These are phyloP conservation scores for Lodderomyces elongisporus DNA, from an alignment of 1,139 yeast genomes.

Conservation along the genomic window DNA sequence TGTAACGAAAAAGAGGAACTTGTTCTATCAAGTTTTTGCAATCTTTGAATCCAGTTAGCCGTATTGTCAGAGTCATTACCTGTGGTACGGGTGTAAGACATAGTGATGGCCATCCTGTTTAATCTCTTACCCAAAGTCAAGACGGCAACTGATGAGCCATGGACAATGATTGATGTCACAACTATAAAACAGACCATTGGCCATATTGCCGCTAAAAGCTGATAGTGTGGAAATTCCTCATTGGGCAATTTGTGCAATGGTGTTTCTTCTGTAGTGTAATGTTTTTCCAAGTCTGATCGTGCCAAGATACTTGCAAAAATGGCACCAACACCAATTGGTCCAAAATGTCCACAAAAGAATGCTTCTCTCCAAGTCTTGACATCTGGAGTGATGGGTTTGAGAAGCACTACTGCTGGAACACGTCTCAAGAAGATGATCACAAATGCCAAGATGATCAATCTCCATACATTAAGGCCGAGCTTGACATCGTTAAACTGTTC, in stretches of 20 bases:
- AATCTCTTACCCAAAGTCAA: constrained; percentile 82
- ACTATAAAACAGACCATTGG: constrained; percentile 85
- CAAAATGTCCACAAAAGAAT: constrained; percentile 92
- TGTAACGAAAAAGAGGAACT: constrained; percentile 77
- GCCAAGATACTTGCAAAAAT: constrained; percentile 86
- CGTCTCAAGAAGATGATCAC: constrained; percentile 82
- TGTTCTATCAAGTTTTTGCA: constrained; percentile 70
- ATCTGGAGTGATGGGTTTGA: constrained; percentile 86
- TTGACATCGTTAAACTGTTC: constrained; percentile 61
- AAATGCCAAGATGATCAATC: constrained; percentile 72
- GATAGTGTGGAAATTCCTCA: constrained; percentile 54
- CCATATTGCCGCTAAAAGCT: constrained; percentile 75
- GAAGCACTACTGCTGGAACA: constrained; percentile 76
- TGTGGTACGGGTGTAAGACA: constrained; percentile 73
- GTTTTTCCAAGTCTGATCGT: constrained; percentile 67
- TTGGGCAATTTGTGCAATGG: constrained; percentile 55
- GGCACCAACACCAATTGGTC: constrained; percentile 98
- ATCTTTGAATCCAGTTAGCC: constrained; percentile 77
- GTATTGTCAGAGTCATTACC: constrained; percentile 40
- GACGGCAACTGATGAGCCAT: constrained; percentile 96
- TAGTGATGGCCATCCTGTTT: constrained; percentile 88
- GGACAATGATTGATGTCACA: constrained; percentile 82
- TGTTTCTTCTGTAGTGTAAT: constrained; percentile 52
- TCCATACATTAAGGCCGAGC: constrained; percentile 79
- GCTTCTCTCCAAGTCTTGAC: constrained; percentile 95